phyloP scores from a whole-genome alignment of 805 yeast genomes.

The Candida coleopterorum region DNA sequence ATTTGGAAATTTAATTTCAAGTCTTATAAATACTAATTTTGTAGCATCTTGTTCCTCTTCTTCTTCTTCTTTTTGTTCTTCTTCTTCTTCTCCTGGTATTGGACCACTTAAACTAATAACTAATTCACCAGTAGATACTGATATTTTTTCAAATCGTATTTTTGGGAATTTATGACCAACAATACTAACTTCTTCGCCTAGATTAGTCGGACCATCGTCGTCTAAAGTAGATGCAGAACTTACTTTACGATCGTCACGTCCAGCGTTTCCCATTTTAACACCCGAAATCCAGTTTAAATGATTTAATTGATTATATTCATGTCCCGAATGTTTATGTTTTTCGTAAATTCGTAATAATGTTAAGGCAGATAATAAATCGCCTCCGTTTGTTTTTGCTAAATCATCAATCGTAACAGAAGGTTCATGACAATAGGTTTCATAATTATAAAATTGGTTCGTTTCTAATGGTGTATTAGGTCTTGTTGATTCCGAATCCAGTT shows the following conservation, averaged over 20 bases:
- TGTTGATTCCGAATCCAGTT: slow-evolving; percentile 8
- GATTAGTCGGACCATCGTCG: slow-evolving; percentile 47
- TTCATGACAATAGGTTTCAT: slow-evolving; percentile 32
- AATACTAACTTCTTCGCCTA: slow-evolving; percentile 87
- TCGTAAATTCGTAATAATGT: slow-evolving; percentile 30
- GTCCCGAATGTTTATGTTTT: slow-evolving; percentile 31
- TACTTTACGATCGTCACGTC: slow-evolving; percentile 28
- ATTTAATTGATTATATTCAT: slow-evolving; percentile 42
- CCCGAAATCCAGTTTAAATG: slow-evolving; percentile 94
- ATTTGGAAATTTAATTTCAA: slow-evolving; percentile 66
- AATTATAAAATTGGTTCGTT: slow-evolving; percentile 14
- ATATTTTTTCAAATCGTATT: slow-evolving; percentile 77
- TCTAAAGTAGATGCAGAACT: slow-evolving; percentile 5
- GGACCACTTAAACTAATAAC: slow-evolving; percentile 73
- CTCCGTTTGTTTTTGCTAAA: slow-evolving; percentile 24
- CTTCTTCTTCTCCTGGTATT: slow-evolving; percentile 8
- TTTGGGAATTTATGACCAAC: slow-evolving; percentile 89
- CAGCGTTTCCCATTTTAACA: slow-evolving; percentile 64
- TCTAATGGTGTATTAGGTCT: slow-evolving; percentile 6
- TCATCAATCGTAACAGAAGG: slow-evolving; percentile 33
- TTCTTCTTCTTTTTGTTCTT: neutral
- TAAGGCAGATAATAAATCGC: slow-evolving; percentile 35
- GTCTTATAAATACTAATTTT: slow-evolving; percentile 57
- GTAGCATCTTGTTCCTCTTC: neutral
- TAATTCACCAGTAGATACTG: slow-evolving; percentile 80